phyloP scores from a whole-genome alignment of 2,329 filamentous ascomycete genomes.

The Ustulina deusta region DNA sequence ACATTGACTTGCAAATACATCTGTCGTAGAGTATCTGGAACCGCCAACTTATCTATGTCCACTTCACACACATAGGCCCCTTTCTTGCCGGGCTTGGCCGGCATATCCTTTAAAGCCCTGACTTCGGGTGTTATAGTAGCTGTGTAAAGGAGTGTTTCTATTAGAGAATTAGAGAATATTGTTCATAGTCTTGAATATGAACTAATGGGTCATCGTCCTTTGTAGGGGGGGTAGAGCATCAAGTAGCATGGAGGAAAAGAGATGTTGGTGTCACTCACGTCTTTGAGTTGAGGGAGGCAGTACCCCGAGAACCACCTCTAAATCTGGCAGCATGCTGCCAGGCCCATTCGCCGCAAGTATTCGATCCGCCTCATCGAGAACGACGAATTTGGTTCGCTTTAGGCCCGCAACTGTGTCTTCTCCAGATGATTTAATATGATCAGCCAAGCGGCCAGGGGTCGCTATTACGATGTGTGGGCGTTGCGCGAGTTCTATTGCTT shows the following conservation, averaged over 20 bases:
- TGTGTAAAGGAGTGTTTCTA: slow-evolving; percentile 90
- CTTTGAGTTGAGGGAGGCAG: slow-evolving; percentile 81
- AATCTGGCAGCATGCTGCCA: slow-evolving; percentile 93
- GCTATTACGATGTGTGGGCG: slow-evolving; percentile 94
- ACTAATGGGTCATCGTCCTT: neutral
- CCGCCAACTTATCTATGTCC: slow-evolving; percentile 78
- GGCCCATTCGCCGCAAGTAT: slow-evolving; percentile 78
- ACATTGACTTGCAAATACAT: slow-evolving; percentile 89
- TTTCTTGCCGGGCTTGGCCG: slow-evolving; percentile 74
- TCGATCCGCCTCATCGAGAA: slow-evolving; percentile 95
- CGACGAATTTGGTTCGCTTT: slow-evolving; percentile 82
- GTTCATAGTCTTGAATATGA: neutral
- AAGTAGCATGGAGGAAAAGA: neutral
- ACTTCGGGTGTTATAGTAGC: slow-evolving; percentile 96
- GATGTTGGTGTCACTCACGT: slow-evolving; percentile 52
- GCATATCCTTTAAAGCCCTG: slow-evolving; percentile 82
- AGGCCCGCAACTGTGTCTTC: slow-evolving; percentile 89
- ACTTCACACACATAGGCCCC: slow-evolving; percentile 92
- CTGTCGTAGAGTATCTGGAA: slow-evolving; percentile 84
- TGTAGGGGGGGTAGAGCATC: neutral
- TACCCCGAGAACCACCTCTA: slow-evolving; percentile 86
- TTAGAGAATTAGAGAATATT: slow-evolving; percentile 11
- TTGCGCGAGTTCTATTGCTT: slow-evolving; percentile 84
- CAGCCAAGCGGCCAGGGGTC: slow-evolving; percentile 90
- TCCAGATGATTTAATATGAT: slow-evolving; percentile 92